Conservation (phyloP, 257 asterid genomes). For the Pogostemon cablin region DNA sequence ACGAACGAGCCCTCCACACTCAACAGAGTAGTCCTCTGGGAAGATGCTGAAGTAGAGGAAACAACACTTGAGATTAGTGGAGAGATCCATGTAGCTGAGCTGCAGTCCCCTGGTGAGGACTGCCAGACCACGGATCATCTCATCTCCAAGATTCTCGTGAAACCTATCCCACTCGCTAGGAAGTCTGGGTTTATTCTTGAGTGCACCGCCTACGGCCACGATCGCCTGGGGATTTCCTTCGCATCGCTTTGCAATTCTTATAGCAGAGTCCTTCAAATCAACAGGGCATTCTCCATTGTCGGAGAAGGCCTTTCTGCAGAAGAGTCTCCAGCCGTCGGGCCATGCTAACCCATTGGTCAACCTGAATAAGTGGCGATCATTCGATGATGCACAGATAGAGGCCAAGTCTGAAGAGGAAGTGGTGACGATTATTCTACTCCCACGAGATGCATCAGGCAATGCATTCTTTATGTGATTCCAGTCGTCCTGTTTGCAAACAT, state of each 20-base stretch:
- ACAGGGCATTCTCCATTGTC: slow-evolving; percentile 44
- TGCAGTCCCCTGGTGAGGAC: no score
- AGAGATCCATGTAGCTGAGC: no score
- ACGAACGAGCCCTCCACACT: no score
- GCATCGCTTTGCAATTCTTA: slow-evolving; percentile 33
- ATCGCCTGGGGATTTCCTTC: slow-evolving; percentile 42
- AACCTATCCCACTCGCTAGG: no score
- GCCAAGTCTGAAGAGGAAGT: slow-evolving; percentile 44
- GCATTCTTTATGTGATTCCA: slow-evolving; percentile 44
- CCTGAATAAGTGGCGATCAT: not conserved
- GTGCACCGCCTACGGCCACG: no score
- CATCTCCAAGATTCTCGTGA: no score
- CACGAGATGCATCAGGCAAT: slow-evolving; percentile 41
- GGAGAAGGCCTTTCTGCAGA: slow-evolving; percentile 54
- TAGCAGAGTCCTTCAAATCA: slow-evolving; percentile 35
- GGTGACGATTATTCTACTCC: slow-evolving; percentile 55
- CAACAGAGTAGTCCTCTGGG: no score
- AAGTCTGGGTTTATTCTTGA: no score
- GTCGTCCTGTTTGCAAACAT: slow-evolving; percentile 36
- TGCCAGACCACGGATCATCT: no score
- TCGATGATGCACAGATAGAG: slow-evolving; percentile 24
- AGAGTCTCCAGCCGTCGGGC: slow-evolving; percentile 47
- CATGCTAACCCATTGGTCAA: slow-evolving; percentile 26
- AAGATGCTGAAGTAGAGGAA: no score
- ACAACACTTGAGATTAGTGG: no score